Conservation (phyloP, 1,284 basidiomycete genomes). For the Taiwanofungus camphoratus region DNA sequence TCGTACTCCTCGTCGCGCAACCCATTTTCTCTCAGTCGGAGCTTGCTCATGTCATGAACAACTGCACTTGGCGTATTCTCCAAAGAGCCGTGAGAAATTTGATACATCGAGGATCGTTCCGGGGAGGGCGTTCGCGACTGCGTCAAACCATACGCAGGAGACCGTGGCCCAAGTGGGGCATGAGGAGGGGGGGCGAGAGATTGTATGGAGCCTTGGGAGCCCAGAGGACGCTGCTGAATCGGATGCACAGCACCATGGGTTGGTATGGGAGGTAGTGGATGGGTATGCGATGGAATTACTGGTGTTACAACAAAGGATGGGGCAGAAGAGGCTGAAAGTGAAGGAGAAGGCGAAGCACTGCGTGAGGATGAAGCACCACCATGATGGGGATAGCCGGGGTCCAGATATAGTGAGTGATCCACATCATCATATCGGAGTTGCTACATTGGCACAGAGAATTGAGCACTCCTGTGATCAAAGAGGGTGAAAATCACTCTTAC, state of each 20-base stretch:
- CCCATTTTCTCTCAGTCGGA: slow-evolving; percentile 12
- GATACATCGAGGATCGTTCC: slow-evolving; percentile 25
- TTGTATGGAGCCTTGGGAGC: slow-evolving; percentile 21
- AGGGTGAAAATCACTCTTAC: slow-evolving; percentile 31
- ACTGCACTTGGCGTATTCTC: slow-evolving; percentile 12
- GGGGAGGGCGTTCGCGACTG: slow-evolving; percentile 52
- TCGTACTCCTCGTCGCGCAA: slow-evolving; percentile 12
- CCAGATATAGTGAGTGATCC: slow-evolving; percentile 23
- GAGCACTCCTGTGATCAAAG: background rate
- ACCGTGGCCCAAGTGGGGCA: slow-evolving; percentile 64
- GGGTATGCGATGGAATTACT: slow-evolving; percentile 12
- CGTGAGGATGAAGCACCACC: slow-evolving; percentile 34
- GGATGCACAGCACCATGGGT: slow-evolving; percentile 21
- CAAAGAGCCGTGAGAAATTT: slow-evolving; percentile 12
- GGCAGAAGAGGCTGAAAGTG: slow-evolving; percentile 31
- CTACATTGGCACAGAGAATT: slow-evolving; percentile 7
- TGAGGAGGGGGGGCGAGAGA: slow-evolving; percentile 59
- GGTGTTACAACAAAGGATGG: slow-evolving; percentile 30
- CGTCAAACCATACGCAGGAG: slow-evolving; percentile 38
- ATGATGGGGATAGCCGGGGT: slow-evolving; percentile 19
- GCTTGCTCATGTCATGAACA: slow-evolving; percentile 9
- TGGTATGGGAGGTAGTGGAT: slow-evolving; percentile 12
- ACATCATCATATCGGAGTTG: slow-evolving; percentile 29
- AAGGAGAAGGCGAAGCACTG: slow-evolving; percentile 34
- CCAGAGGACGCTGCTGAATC: slow-evolving; percentile 15